Conservation (phyloP, 495 filamentous ascomycete species). For the Aspergillus panamensis region DNA sequence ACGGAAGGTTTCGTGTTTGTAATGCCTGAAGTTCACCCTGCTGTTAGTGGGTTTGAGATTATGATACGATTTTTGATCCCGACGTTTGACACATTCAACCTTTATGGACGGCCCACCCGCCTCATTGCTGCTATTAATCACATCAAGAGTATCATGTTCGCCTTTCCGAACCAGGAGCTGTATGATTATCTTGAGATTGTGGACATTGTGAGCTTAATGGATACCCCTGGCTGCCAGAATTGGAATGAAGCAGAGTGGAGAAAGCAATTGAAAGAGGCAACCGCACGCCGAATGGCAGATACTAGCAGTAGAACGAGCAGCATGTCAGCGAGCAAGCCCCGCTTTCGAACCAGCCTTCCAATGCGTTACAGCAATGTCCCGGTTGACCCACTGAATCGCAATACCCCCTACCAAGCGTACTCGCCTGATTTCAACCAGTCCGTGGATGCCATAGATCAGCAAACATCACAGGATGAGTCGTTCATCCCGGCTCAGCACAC, state of each 20-base stretch:
- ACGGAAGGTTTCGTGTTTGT: conserved; percentile 95
- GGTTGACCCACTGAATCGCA: conserved; percentile 34
- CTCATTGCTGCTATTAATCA: conserved; percentile 85
- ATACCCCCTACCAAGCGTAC: conserved; percentile 50
- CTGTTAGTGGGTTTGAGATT: conserved; percentile 91
- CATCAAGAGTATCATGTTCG: conserved; percentile 92
- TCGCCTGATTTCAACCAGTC: conserved; percentile 40
- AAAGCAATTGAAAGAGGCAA: conserved; percentile 82
- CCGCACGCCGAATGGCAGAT: conserved; percentile 67
- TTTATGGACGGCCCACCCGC: conserved; percentile 87
- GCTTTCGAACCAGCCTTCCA: conserved; percentile 65
- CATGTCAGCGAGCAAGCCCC: conserved; percentile 55
- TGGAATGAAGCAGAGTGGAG: conserved; percentile 94
- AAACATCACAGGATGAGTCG: conserved; percentile 31
- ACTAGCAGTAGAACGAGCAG: conserved; percentile 54
- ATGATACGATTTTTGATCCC: conserved; percentile 95
- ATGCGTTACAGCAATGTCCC: conserved; percentile 40
- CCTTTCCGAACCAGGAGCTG: conserved; percentile 81
- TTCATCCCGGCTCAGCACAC: conserved; percentile 44
- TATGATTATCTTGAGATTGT: conserved; percentile 89
- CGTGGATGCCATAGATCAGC: conserved; percentile 36
- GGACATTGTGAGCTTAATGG: conserved; percentile 76
- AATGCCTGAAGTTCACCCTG: conserved; percentile 91
- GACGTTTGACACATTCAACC: conserved; percentile 84
- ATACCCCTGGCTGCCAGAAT: conserved; percentile 67